Conservation (phyloP, 140 eudicot species). For the Flaveria floridana region DNA sequence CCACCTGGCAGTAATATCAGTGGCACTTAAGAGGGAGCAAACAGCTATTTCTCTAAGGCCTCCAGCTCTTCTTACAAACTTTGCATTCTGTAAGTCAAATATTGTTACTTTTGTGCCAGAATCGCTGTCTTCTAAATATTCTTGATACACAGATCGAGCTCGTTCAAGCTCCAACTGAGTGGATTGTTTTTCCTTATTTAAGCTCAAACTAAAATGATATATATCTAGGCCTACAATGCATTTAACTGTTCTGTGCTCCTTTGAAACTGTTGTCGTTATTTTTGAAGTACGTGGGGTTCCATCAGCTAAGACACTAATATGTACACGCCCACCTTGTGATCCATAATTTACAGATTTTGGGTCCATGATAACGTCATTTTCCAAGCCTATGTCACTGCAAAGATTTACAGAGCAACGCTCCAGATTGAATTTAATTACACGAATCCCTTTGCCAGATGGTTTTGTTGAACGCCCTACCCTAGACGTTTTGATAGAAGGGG, state of each 20-base stretch:
- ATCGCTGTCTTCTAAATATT: slow-evolving; percentile 46
- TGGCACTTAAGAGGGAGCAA: slow-evolving; percentile 94
- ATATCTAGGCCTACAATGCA: slow-evolving; percentile 69
- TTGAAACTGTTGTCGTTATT: slow-evolving; percentile 56
- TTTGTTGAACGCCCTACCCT: slow-evolving; percentile 54
- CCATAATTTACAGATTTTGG: slow-evolving; percentile 93
- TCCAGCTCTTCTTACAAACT: slow-evolving; percentile 82
- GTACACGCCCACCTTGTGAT: slow-evolving; percentile 91
- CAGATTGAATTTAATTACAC: slow-evolving; percentile 62
- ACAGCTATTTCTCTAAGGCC: slow-evolving; percentile 83
- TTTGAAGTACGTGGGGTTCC: slow-evolving; percentile 84
- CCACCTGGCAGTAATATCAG: slow-evolving; percentile 89
- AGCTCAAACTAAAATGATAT: slow-evolving; percentile 63
- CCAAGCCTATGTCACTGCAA: slow-evolving; percentile 68
- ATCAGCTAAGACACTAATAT: slow-evolving; percentile 63
- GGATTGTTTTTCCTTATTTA: slow-evolving; percentile 85
- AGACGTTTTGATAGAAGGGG: slow-evolving; percentile 55
- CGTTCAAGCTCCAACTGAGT: slow-evolving; percentile 83
- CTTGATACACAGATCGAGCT: slow-evolving; percentile 83
- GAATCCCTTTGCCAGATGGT: slow-evolving; percentile 81
- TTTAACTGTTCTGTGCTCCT: slow-evolving; percentile 53
- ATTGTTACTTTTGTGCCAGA: slow-evolving; percentile 57
- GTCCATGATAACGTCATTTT: slow-evolving; percentile 57
- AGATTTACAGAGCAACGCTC: slow-evolving; percentile 74
- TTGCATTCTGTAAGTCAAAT: slow-evolving; percentile 86